Percentiles rank a stretch among this genome's conserved stretches.
These are phyloP conservation scores for Malassezia japonica DNA, from an alignment of 1,284 basidiomycete genomes.

Conservation along the genomic window DNA sequence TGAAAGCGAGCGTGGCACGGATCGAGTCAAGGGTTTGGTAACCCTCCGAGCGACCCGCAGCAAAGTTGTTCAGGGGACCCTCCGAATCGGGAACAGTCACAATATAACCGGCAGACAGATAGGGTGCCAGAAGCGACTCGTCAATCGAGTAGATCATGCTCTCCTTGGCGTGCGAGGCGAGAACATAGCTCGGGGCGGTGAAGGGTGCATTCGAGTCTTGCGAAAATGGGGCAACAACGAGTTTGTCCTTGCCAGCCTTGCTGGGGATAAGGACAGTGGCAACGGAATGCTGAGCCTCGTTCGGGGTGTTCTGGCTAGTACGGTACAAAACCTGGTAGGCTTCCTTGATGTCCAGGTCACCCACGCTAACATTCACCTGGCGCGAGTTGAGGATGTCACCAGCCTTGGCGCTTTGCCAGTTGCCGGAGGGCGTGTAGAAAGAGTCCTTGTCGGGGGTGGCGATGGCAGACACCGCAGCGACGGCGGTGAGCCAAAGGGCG, in stretches of 20 bases:
- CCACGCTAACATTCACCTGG: constrained; percentile 11
- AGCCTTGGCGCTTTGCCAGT: constrained; percentile 13
- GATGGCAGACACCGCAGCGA: not conserved
- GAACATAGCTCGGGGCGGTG: constrained; percentile 21
- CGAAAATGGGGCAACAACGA: constrained; percentile 21
- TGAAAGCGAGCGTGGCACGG: constrained; percentile 23
- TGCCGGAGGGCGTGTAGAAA: constrained; percentile 1
- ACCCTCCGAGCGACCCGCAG: constrained; percentile 25
- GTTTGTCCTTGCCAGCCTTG: constrained; percentile 21
- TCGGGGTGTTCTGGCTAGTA: constrained; percentile 5
- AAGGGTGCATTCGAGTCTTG: constrained; percentile 22
- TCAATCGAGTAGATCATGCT: not conserved
- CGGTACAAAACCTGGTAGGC: constrained; percentile 28
- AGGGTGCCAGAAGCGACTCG: constrained; percentile 18
- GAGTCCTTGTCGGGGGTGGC: constrained; percentile 1
- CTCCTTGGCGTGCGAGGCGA: not conserved
- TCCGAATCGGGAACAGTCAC: constrained; percentile 33
- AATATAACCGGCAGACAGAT: constrained; percentile 29
- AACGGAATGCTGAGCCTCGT: constrained; percentile 14
- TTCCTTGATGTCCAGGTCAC: not conserved
- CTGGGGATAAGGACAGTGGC: constrained; percentile 27
- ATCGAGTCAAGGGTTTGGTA: constrained; percentile 31
- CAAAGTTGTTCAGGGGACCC: constrained; percentile 28
- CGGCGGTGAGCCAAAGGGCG: not conserved
- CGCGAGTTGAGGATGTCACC: constrained; percentile 28